These are phyloP conservation scores for Liriodendron chinense DNA, from an alignment of 164 flowering plant species.

Conservation along the genomic window DNA sequence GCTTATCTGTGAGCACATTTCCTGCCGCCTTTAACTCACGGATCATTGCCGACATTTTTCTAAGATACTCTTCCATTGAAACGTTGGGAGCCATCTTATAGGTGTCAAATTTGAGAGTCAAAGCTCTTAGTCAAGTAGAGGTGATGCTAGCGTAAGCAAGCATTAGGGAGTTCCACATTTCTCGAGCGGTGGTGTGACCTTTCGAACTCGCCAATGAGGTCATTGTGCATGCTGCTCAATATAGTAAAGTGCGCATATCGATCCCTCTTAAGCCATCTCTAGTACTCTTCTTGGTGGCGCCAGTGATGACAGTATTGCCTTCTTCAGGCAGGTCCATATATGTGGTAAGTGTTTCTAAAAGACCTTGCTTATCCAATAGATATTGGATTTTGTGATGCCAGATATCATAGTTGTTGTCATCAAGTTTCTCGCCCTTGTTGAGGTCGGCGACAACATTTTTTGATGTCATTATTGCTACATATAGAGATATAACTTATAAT, in stretches of 20 bases:
- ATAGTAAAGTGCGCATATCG: neutral
- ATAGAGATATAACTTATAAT: neutral
- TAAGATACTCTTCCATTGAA: too few species aligned
- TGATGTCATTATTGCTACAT: neutral
- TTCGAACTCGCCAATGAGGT: neutral
- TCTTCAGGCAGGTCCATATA: neutral
- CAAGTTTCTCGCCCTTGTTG: neutral
- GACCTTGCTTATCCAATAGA: neutral
- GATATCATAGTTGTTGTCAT: constrained; percentile 3
- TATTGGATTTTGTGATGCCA: constrained; percentile 9
- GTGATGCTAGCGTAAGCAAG: neutral
- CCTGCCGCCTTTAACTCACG: too few species aligned
- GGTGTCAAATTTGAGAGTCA: neutral
- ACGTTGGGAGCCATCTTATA: too few species aligned
- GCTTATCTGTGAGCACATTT: too few species aligned
- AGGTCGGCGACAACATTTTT: constrained; percentile 2
- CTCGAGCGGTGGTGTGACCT: neutral
- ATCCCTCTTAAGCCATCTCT: neutral
- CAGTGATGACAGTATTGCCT: neutral
- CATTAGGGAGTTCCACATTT: neutral
- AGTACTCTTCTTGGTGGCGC: neutral
- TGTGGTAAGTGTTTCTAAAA: neutral
- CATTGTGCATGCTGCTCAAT: neutral
- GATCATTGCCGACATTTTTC: too few species aligned
- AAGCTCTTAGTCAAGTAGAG: neutral